A percentile compares a stretch with the other conserved stretches of the same genome.
Evolutionary conservation across 192 early-diverging fungal species (phyloP).

Genomic region (Coemansia sp.): DNA sequence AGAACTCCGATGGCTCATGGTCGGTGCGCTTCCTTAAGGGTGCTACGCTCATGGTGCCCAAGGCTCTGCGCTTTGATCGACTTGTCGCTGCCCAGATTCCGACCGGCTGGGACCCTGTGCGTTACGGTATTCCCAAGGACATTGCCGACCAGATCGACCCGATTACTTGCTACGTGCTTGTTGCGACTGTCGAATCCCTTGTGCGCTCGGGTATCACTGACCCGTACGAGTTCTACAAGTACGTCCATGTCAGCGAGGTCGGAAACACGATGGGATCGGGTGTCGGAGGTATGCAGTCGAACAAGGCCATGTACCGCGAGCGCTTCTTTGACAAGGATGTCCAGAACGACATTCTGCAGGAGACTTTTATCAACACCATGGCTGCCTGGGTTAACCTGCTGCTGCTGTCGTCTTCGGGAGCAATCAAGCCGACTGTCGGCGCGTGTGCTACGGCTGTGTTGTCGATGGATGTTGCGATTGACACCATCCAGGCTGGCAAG

Average conservation of each 20-base stretch:
- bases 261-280: conserved; percentile 88
- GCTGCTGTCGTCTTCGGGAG: conserved; percentile 86
- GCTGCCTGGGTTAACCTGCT: conserved; percentile 96
- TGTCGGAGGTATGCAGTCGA: conserved; percentile 77
- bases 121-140: conserved; percentile 90
- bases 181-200: conserved; percentile 90
- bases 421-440: conserved; percentile 76
- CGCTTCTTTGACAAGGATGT: conserved; percentile 33
- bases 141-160: conserved; percentile 87
- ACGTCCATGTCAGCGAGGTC: conserved; percentile 92
- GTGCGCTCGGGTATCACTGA: conserved; percentile 89
- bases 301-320: conserved; percentile 70
- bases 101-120: conserved; percentile 87
- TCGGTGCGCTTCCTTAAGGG: conserved; percentile 82
- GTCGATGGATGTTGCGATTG: conserved; percentile 88
- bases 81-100: conserved; percentile 86
- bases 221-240: conserved; percentile 95
- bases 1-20: conserved; percentile 57
- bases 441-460: conserved; percentile 91
- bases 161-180: conserved; percentile 80
- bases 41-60: conserved; percentile 82
- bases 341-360: conserved; percentile 52
- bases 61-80: conserved; percentile 81
- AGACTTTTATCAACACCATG: conserved; percentile 95
- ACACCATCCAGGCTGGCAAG: conserved; percentile 85